Evolutionary conservation across 2,329 filamentous ascomycete genomes (phyloP).

Genomic region (Magnaporthiopsis rhizophila): DNA sequence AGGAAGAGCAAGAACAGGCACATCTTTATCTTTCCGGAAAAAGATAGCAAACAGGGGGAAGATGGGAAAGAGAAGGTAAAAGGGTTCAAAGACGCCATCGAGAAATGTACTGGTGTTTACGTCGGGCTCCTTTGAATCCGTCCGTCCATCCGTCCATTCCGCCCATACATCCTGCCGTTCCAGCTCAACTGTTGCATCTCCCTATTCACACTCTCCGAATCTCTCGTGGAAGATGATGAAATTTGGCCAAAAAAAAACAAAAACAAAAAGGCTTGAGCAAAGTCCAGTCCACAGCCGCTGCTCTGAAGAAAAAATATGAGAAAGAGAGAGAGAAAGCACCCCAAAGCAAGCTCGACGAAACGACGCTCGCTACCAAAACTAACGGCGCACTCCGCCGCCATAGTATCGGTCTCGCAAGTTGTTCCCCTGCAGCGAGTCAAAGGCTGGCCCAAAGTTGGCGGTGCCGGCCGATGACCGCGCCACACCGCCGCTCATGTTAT

Average conservation of each 20-base stretch:
- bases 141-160: background rate
- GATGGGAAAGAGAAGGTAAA: background rate
- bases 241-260: background rate
- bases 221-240: background rate
- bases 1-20: background rate
- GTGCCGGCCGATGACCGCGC: conserved; percentile 17
- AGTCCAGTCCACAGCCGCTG: background rate
- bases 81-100: background rate
- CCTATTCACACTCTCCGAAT: background rate
- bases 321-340: background rate
- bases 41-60: background rate
- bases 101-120: background rate
- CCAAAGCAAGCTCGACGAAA: background rate
- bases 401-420: conserved; percentile 15
- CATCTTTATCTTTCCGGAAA: background rate
- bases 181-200: background rate
- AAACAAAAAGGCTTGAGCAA: background rate
- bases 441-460: conserved; percentile 12
- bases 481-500: conserved; percentile 18
- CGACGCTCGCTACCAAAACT: background rate
- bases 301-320: background rate
- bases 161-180: background rate
- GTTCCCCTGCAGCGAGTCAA: conserved; percentile 17
- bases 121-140: background rate
- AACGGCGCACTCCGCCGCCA: conserved; percentile 12